phyloP scores from a whole-genome alignment of 2,329 filamentous ascomycete genomes.

The Stagonosporopsis tanaceti region DNA sequence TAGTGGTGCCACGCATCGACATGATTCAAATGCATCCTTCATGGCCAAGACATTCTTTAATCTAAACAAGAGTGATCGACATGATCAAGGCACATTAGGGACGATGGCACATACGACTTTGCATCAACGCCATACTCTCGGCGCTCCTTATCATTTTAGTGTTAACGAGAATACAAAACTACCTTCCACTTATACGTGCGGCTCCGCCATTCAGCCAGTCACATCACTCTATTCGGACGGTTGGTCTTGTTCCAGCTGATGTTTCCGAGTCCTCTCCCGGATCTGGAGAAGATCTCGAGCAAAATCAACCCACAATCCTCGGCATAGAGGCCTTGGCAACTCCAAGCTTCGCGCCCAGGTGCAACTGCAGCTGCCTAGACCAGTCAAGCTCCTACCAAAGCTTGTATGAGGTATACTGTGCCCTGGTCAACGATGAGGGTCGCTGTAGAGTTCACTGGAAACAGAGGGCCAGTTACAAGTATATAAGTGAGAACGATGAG shows the following conservation, averaged over 20 bases:
- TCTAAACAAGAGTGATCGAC: constrained; percentile 36
- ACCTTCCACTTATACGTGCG: constrained; percentile 28
- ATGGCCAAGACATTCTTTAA: constrained; percentile 36
- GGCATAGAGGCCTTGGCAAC: constrained; percentile 29
- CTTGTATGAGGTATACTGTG: constrained; percentile 25
- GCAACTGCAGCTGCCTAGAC: constrained; percentile 32
- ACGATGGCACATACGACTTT: constrained; percentile 25
- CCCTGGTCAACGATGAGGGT: neutral
- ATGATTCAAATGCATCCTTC: constrained; percentile 9
- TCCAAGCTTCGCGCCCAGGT: constrained; percentile 30
- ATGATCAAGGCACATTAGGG: constrained; percentile 24
- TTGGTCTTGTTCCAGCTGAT: constrained; percentile 20
- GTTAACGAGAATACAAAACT: constrained; percentile 6
- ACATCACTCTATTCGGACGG: constrained; percentile 8
- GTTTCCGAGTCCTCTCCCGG: constrained; percentile 20
- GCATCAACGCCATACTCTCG: constrained; percentile 20
- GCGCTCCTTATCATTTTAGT: constrained; percentile 32
- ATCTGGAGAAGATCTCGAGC: constrained; percentile 15
- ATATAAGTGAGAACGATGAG: constrained; percentile 32
- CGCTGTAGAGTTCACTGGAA: neutral
- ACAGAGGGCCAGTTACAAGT: constrained; percentile 11
- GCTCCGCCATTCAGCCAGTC: constrained; percentile 9
- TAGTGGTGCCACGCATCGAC: neutral
- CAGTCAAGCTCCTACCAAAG: constrained; percentile 30
- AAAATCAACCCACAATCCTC: constrained; percentile 27